Percentiles rank a stretch among this genome's conserved stretches.
Conservation (phyloP, 805 yeast species). For the Saccharomycopsis vini region DNA sequence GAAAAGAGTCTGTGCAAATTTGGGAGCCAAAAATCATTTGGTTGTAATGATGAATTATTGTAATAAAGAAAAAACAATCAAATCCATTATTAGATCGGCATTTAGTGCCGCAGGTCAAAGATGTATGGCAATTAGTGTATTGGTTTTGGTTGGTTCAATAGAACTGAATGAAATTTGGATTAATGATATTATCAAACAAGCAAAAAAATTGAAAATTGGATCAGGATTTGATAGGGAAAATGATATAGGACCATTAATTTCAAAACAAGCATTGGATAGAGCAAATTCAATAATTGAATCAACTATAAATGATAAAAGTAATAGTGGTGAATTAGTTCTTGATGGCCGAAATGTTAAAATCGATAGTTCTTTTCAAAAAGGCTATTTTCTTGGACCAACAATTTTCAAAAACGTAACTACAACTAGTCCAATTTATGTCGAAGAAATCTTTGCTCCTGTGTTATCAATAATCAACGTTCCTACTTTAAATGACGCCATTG, state of each 20-base stretch:
- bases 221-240: slow-evolving; percentile 58
- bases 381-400: slow-evolving; percentile 70
- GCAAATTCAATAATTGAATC: slow-evolving; percentile 49
- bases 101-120: slow-evolving; percentile 84
- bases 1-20: slow-evolving; percentile 67
- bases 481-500: slow-evolving; percentile 65
- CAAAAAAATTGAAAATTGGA: slow-evolving; percentile 47
- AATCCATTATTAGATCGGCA: slow-evolving; percentile 64
- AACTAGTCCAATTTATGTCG: slow-evolving; percentile 59
- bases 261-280: slow-evolving; percentile 46
- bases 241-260: slow-evolving; percentile 67
- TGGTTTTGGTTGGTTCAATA: slow-evolving; percentile 60
- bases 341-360: slow-evolving; percentile 50
- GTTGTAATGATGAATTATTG: slow-evolving; percentile 70
- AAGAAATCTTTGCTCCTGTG: slow-evolving; percentile 73
- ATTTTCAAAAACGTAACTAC: slow-evolving; percentile 52
- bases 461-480: slow-evolving; percentile 52
- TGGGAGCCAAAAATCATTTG: slow-evolving; percentile 76
- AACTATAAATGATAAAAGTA: slow-evolving; percentile 32
- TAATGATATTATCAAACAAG: slow-evolving; percentile 46
- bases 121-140: slow-evolving; percentile 69
- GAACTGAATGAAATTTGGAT: slow-evolving; percentile 48
- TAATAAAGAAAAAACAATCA: slow-evolving; percentile 50
- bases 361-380: slow-evolving; percentile 41
- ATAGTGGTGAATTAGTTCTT: slow-evolving; percentile 51